Base-by-base conservation (phyloP, 106 monocot genomes). In the Posidonia australis region DNA sequence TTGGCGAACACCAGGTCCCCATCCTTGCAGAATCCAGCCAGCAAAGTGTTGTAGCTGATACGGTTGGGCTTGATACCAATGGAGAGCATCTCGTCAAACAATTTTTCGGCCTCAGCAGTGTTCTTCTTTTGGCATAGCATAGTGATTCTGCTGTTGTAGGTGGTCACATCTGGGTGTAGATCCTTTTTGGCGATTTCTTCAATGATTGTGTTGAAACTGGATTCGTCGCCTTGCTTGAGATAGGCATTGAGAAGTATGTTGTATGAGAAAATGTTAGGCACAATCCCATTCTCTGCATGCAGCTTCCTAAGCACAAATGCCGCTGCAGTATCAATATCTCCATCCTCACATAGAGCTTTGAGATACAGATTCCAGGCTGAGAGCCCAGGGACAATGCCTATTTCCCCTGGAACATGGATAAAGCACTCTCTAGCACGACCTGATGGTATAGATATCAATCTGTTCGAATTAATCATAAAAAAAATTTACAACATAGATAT, bases 51-150 rank as follows among this genome's bases (percentile, higher is more conserved):
- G 62, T 78, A 88, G 61, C 63, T 83, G n/a, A 22, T 13, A 26
- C 61, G 17, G 51, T 88, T 85, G 1, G 92, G 76, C 6, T 67
- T 31, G 41, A 88, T 24, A 1, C 70, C 71, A 3, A 67, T 81
- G 14, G 67, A 62, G 11, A 13, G 28, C 92, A 92, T 85, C 47
- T 68, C 71, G 51, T 92, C 85, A n/a, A 92, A 45, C 60, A 88
- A 27, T 45, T 80, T 83, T 66, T 72, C 82, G 1, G 92, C 92
- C 25, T 81, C 74, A 7, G 51, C 62, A 47, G 65, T 74, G n/a
- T 76, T 78, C 27, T 71, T 71, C 1, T 20, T 46, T 3, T 29
- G 14, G 53, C 86, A 90, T 13, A 81, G 76, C 22, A 48, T 36
- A 0, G 75, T 26, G 6, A 90, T 81, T 62, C 80, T 72, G 63